A percentile compares a stretch with the other conserved stretches of the same genome.
Conservation (phyloP, 192 early-diverging fungal genomes). For the Blastocladiella britannica region DNA sequence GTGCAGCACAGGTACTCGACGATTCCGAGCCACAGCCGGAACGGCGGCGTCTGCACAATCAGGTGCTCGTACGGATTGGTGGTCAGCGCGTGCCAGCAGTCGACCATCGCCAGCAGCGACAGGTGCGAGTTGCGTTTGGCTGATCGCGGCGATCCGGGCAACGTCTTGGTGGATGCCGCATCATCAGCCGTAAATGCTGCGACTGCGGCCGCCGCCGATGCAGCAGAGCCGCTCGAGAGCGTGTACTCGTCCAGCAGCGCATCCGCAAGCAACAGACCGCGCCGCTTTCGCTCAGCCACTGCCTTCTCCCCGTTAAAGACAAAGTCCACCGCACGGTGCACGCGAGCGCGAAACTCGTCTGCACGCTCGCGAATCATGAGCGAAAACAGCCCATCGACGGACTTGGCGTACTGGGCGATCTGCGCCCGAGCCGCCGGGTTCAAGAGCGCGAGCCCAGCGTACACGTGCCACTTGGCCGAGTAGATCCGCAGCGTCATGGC, state of each 20-base stretch:
- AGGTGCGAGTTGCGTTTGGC: slow-evolving; percentile 77
- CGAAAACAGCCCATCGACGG: slow-evolving; percentile 77
- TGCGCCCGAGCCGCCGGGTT: slow-evolving; percentile 73
- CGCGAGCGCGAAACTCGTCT: slow-evolving; percentile 48
- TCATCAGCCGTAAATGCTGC: not conserved
- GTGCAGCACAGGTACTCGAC: slow-evolving; percentile 80
- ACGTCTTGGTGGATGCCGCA: not conserved
- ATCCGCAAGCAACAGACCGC: slow-evolving; percentile 58
- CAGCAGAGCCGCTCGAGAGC: no score
- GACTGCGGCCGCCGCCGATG: no score
- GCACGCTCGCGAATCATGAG: slow-evolving; percentile 77
- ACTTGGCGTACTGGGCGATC: slow-evolving; percentile 68
- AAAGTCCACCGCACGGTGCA: slow-evolving; percentile 56
- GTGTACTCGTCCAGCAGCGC: slow-evolving; percentile 67
- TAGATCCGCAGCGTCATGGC: slow-evolving; percentile 84
- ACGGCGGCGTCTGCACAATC: slow-evolving; percentile 88
- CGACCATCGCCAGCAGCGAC: slow-evolving; percentile 78
- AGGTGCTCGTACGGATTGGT: slow-evolving; percentile 85
- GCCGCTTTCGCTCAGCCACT: slow-evolving; percentile 29
- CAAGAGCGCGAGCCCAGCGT: slow-evolving; percentile 80
- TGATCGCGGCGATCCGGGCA: no score
- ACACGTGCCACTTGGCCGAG: slow-evolving; percentile 91
- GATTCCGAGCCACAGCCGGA: slow-evolving; percentile 83
- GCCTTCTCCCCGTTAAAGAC: no score
- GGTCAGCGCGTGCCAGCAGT: slow-evolving; percentile 69